Conservation (phyloP, 129 eudicot genomes). For the Tanacetum coccineum region DNA sequence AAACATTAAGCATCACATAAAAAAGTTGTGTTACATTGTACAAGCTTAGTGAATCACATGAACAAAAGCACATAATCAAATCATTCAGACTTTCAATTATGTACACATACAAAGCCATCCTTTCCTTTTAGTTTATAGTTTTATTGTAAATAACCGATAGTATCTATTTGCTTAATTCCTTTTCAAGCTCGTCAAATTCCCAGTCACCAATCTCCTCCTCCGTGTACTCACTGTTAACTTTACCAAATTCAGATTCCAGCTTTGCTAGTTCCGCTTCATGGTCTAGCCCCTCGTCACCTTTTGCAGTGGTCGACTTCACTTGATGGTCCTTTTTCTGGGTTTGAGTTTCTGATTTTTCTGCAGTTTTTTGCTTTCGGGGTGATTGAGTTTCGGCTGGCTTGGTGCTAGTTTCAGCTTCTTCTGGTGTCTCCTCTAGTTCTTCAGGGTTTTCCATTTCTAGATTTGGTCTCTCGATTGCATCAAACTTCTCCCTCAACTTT, state of each 20-base stretch:
- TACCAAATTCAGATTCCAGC: conserved; percentile 88
- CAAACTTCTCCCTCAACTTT: conserved; percentile 74
- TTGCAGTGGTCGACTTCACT: conserved; percentile 30
- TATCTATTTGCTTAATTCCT: conserved; percentile 52
- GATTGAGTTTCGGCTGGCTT: conserved; percentile 37
- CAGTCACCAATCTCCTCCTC: conserved; percentile 84
- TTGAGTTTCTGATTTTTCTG: conserved; percentile 27
- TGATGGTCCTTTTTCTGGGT: conserved; percentile 27
- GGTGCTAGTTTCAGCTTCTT: conserved; percentile 36
- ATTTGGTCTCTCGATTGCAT: conserved; percentile 80
- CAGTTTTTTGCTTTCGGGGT: conserved; percentile 20
- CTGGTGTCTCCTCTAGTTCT: conserved; percentile 32
- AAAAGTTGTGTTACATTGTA: conserved; percentile 27
- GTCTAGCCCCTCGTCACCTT: conserved; percentile 54
- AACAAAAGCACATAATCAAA: conserved; percentile 19
- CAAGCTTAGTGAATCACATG: conserved; percentile 26
- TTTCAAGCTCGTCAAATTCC: conserved; percentile 97
- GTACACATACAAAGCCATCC: conserved; percentile 26
- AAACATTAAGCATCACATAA: conserved; percentile 21
- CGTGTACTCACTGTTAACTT: conserved; percentile 56
- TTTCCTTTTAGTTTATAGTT: conserved; percentile 14
- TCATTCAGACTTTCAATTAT: conserved; percentile 28
- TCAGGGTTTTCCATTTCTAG: conserved; percentile 69
- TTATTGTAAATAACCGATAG: conserved; percentile 12
- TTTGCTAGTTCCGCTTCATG: conserved; percentile 74